Conservation (phyloP, 2,329 filamentous ascomycete genomes). For the Fusarium sambucinum region DNA sequence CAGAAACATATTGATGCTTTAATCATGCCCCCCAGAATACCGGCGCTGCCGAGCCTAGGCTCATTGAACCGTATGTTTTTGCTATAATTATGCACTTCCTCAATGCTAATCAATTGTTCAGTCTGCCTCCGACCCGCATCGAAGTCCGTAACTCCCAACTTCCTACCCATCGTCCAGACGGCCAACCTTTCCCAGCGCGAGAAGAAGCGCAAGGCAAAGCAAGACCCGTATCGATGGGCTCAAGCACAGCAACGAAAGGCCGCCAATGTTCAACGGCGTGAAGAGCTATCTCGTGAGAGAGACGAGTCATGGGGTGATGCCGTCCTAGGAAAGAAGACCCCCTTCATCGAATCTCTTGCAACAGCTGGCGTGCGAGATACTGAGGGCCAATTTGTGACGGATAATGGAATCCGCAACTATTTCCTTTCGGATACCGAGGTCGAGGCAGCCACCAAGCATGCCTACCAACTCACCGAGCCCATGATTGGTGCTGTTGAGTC, state of each 20-base stretch:
- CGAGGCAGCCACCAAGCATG: slow-evolving; percentile 72
- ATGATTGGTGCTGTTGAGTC: slow-evolving; percentile 53
- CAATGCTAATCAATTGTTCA: slow-evolving; percentile 52
- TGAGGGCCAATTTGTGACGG: slow-evolving; percentile 46
- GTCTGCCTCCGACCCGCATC: slow-evolving; percentile 71
- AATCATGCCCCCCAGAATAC: slow-evolving; percentile 77
- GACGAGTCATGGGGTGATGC: slow-evolving; percentile 78
- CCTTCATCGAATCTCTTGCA: slow-evolving; percentile 87
- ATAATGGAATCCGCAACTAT: slow-evolving; percentile 75
- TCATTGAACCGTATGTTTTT: slow-evolving; percentile 67
- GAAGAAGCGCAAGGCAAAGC: slow-evolving; percentile 73
- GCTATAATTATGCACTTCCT: background rate
- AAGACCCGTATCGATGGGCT: slow-evolving; percentile 84
- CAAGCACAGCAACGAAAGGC: slow-evolving; percentile 87
- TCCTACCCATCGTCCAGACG: slow-evolving; percentile 71
- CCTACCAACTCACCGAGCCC: slow-evolving; percentile 75
- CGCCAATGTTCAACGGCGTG: slow-evolving; percentile 81
- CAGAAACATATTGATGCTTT: slow-evolving; percentile 45
- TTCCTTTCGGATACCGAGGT: slow-evolving; percentile 78
- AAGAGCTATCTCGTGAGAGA: slow-evolving; percentile 74
- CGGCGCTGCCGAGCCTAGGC: slow-evolving; percentile 69
- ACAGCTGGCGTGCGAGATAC: slow-evolving; percentile 67
- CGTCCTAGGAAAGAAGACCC: slow-evolving; percentile 80
- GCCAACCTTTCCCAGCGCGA: slow-evolving; percentile 73
- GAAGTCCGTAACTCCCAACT: slow-evolving; percentile 60